Percentiles rank a stretch among this genome's conserved stretches.
These are phyloP conservation scores for Epithele typhae DNA, from an alignment of 768 basidiomycete genomes.

Conservation along the genomic window DNA sequence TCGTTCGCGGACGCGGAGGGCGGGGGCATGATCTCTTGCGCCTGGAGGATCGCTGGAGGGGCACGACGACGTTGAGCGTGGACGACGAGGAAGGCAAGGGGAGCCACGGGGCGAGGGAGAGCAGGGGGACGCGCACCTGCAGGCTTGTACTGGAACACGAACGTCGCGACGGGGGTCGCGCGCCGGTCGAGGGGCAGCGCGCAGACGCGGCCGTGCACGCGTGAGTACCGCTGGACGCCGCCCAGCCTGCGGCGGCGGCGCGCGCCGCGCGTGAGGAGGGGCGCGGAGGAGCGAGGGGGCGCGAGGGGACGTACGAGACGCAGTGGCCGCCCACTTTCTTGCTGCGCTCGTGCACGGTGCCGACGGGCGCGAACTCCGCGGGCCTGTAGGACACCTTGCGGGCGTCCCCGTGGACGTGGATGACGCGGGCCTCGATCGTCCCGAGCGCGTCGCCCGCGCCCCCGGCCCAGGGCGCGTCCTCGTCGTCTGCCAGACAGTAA, in stretches of 20 bases:
- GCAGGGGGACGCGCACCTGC: not conserved
- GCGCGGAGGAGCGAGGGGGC: not conserved
- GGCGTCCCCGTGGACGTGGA: slow-evolving; percentile 2
- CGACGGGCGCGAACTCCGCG: not conserved
- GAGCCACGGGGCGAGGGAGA: too few relatives aligned
- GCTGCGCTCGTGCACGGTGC: slow-evolving; percentile 8
- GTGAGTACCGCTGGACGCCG: not conserved
- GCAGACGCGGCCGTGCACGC: not conserved
- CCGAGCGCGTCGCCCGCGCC: slow-evolving; percentile 3
- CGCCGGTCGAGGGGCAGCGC: not conserved
- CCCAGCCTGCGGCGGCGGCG: not conserved
- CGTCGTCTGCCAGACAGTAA: slow-evolving; percentile 4
- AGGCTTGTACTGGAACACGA: slow-evolving; percentile 13
- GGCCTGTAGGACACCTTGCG: not conserved
- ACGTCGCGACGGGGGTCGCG: slow-evolving; percentile 2
- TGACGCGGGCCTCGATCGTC: slow-evolving; percentile 6
- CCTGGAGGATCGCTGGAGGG: not conserved
- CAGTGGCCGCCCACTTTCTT: slow-evolving; percentile 10
- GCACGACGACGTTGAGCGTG: not conserved
- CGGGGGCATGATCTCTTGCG: not conserved
- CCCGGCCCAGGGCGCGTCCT: slow-evolving; percentile 1
- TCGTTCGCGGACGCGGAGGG: too few relatives aligned
- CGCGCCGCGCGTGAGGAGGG: not conserved
- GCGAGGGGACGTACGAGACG: slow-evolving; percentile 7
- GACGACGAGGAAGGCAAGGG: not conserved